Base-by-base conservation (phyloP, 805 yeast species). In the Teunomyces barrocoloradensis region DNA sequence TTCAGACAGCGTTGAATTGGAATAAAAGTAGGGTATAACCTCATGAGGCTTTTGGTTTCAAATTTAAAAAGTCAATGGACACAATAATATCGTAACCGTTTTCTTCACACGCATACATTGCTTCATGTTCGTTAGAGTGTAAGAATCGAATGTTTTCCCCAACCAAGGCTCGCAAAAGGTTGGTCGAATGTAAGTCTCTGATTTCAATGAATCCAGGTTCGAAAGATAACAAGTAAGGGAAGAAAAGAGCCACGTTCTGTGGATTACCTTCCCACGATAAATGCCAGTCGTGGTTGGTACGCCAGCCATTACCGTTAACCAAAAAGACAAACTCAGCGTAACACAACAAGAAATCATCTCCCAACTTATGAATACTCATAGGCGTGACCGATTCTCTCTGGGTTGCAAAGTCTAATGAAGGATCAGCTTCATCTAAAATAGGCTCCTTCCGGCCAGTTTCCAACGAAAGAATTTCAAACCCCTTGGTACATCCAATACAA, bases 201-300 rank as follows among this genome's bases (percentile, higher is more conserved):
- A 94, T 87, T 69, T 94, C 99, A 63, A 94, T 89, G 58, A 94
- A 90, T 49, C 81, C 85, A 15, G 84, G 80, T 62, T 92, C 98
- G 69, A 94, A 94, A 4, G 97, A 94, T 43, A 94, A 70, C 46
- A 94, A 73, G 61, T 90, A 92, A 3, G 99, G 99, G 69, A 91
- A 92, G 79, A 96, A 89, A 40, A 94, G 75, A 13, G 97, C 95
- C 65, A 94, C 89, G 51, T 85, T 82, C 60, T 87, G 94, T 5
- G 99, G 98, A 44, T 84, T 80, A 32, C 98, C 97, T 69, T 94
- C 98, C 99, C 99, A 94, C 61, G 87, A 84, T 44, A 94, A 85
- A 54, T 91, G 86, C 91, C 96, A 91, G 44, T 89, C 92, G 38
- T 94, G 89, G 53, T 91, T 82, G 15, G 95, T 85, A 56, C 97